These are phyloP conservation scores for Hippophae tibetana DNA, from an alignment of 306 rosid genomes.

Conservation along the genomic window DNA sequence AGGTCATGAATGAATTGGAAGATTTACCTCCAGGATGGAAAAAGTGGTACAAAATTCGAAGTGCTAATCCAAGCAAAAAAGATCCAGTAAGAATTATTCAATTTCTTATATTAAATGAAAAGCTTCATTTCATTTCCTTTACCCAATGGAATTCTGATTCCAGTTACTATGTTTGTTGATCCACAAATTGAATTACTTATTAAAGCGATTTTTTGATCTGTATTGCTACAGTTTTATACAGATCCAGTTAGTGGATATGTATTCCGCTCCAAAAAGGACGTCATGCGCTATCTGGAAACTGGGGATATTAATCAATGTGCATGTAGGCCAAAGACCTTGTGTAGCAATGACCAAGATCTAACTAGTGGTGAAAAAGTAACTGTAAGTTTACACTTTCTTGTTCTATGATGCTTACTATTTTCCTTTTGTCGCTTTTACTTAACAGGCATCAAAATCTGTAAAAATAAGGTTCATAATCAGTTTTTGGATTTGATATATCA, in stretches of 20 bases:
- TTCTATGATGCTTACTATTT: neutral
- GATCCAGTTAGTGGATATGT: slow-evolving; percentile 40
- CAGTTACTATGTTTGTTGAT: too few relatives aligned
- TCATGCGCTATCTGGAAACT: slow-evolving; percentile 30
- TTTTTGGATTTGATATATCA: neutral
- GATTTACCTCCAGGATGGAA: slow-evolving; percentile 82
- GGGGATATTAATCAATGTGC: slow-evolving; percentile 34
- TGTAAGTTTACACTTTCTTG: slow-evolving; percentile 21
- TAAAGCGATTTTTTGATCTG: neutral
- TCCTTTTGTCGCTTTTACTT: too few relatives aligned
- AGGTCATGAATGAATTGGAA: slow-evolving; percentile 49
- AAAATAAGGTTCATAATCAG: too few relatives aligned
- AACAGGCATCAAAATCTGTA: too few relatives aligned
- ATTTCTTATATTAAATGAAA: neutral
- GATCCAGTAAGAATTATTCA: slow-evolving; percentile 26
- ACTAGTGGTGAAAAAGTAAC: slow-evolving; percentile 13
- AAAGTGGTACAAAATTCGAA: slow-evolving; percentile 49
- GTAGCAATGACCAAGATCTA: slow-evolving; percentile 15
- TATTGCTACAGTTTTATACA: slow-evolving; percentile 29
- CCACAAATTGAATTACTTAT: neutral
- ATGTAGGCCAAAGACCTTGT: slow-evolving; percentile 27
- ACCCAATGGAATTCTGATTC: too few relatives aligned
- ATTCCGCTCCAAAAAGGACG: slow-evolving; percentile 43
- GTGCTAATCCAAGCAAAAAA: slow-evolving; percentile 24
- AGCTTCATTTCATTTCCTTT: neutral